Evolutionary conservation across 2,329 filamentous ascomycete species (phyloP).

Genomic region (Chaetoscypha palmicola): DNA sequence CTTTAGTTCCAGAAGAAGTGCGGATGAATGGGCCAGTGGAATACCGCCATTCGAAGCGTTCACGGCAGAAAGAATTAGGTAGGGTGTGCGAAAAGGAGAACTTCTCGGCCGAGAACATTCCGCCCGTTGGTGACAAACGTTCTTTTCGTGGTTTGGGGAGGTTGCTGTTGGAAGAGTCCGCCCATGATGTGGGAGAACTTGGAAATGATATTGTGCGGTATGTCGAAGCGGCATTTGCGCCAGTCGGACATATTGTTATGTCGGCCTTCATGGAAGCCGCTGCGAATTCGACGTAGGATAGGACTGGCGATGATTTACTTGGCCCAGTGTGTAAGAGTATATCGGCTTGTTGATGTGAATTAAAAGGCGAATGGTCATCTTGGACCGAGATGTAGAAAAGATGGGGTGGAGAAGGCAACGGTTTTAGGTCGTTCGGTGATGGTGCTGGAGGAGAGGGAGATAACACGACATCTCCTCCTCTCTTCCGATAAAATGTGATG

Average conservation of each 20-base stretch:
- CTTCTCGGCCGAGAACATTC: conserved; percentile 21
- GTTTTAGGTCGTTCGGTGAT: conserved; percentile 18
- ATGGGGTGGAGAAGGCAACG: conserved; percentile 21
- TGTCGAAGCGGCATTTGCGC: conserved; percentile 8
- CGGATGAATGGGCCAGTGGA: conserved; percentile 13
- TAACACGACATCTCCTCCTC: conserved; percentile 19
- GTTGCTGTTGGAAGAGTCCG: conserved; percentile 3
- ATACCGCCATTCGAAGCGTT: conserved; percentile 25
- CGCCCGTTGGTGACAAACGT: conserved; percentile 15
- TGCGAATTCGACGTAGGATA: conserved; percentile 24
- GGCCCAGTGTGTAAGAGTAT: conserved; percentile 23
- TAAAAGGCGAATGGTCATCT: conserved; percentile 13
- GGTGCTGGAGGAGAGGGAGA: conserved; percentile 20
- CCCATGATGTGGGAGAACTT: neutral
- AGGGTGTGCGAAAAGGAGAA: conserved; percentile 22
- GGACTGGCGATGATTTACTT: conserved; percentile 16
- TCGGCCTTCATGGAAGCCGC: conserved; percentile 20
- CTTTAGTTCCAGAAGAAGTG: conserved; percentile 12
- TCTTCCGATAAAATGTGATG: conserved; percentile 23
- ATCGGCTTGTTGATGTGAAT: conserved; percentile 18
- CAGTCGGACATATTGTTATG: conserved; percentile 22
- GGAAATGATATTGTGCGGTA: conserved; percentile 9
- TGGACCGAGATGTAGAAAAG: conserved; percentile 24
- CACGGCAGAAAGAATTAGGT: conserved; percentile 13
- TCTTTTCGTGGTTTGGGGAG: conserved; percentile 17